phyloP scores from a whole-genome alignment of 1,139 yeast genomes.

The Chernovozyma aurita region DNA sequence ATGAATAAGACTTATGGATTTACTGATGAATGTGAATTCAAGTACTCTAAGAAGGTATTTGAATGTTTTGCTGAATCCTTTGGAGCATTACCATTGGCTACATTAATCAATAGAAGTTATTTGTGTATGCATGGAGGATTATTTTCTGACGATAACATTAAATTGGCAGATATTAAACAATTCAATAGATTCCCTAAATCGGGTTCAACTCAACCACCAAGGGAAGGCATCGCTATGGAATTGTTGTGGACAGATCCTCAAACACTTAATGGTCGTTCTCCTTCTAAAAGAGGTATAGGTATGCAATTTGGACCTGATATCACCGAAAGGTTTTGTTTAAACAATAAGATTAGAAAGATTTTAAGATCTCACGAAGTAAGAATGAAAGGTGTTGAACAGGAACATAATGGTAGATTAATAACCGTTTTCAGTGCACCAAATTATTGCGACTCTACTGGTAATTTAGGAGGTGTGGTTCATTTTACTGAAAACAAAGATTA shows the following conservation, averaged over 20 bases:
- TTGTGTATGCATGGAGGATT: constrained; percentile 95
- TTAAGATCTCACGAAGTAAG: constrained; percentile 95
- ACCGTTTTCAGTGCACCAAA: constrained; percentile 98
- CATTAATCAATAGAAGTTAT: constrained; percentile 71
- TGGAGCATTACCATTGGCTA: constrained; percentile 81
- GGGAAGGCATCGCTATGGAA: constrained; percentile 93
- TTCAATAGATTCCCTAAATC: constrained; percentile 60
- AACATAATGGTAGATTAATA: constrained; percentile 79
- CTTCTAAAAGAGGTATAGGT: constrained; percentile 93
- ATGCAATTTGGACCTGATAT: constrained; percentile 96
- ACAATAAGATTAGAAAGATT: constrained; percentile 69
- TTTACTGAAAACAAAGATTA: constrained; percentile 37
- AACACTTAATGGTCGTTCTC: constrained; percentile 67
- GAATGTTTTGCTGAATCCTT: constrained; percentile 84
- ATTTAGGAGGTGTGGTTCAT: constrained; percentile 83
- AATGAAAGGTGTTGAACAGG: constrained; percentile 83
- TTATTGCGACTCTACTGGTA: constrained; percentile 90
- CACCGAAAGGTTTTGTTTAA: constrained; percentile 70
- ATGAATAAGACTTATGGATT: constrained; percentile 98
- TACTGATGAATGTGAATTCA: constrained; percentile 90
- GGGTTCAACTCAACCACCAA: constrained; percentile 73
- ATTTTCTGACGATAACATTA: constrained; percentile 71
- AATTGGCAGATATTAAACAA: constrained; percentile 67
- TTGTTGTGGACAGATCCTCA: constrained; percentile 98
- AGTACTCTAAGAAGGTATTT: constrained; percentile 80